phyloP scores from a whole-genome alignment of 164 flowering plant species.

The Malania oleifera region DNA sequence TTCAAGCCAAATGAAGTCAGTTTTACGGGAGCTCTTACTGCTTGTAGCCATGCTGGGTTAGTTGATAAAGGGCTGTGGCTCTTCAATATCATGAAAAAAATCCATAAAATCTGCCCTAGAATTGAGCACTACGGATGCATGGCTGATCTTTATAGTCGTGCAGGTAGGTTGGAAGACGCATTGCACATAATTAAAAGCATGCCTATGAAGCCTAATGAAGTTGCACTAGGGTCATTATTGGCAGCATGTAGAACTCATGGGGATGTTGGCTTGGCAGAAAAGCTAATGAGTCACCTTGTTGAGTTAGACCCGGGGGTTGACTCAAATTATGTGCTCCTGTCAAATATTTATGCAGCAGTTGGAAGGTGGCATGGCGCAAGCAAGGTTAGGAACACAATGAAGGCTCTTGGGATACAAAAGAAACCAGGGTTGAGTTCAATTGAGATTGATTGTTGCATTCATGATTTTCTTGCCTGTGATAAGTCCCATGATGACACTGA shows the following conservation, averaged over 20 bases:
- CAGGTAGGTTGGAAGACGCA: conserved; percentile 56
- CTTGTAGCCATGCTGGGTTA: conserved; percentile 66
- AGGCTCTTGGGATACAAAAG: conserved; percentile 45
- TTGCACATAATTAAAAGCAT: conserved; percentile 34
- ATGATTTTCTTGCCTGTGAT: conserved; percentile 53
- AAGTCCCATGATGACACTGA: conserved; percentile 36
- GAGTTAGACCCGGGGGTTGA: conserved; percentile 38
- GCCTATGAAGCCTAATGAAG: conserved; percentile 69
- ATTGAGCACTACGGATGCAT: conserved; percentile 64
- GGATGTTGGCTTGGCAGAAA: conserved; percentile 49
- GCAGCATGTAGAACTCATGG: conserved; percentile 55
- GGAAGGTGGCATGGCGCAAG: conserved; percentile 60
- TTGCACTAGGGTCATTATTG: conserved; percentile 49
- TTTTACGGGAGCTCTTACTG: conserved; percentile 64
- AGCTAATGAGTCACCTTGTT: conserved; percentile 28
- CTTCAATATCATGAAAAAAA: conserved; percentile 38
- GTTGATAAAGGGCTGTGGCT: conserved; percentile 43
- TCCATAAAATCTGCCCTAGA: conserved; percentile 37
- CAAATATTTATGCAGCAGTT: conserved; percentile 53
- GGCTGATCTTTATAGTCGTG: conserved; percentile 54
- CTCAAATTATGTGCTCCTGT: conserved; percentile 50
- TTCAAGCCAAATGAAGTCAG: conserved; percentile 54
- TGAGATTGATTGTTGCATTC: conserved; percentile 37
- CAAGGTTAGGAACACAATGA: conserved; percentile 50
- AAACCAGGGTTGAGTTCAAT: conserved; percentile 53